Conservation (phyloP, 1,284 basidiomycete species). For the Ceratobasidium sp. region DNA sequence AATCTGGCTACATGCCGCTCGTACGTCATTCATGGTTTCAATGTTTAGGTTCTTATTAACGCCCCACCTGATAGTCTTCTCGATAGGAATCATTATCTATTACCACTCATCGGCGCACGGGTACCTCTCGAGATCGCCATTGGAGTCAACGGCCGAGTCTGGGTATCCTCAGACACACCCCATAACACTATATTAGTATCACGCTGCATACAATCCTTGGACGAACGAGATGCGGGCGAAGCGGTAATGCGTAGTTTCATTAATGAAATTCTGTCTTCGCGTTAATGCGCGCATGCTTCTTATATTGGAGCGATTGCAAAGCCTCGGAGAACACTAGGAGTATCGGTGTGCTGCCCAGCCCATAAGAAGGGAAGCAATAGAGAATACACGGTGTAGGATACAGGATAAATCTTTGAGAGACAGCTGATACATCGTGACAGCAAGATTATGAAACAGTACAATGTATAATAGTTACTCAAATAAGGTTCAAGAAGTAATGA, state of each 20-base stretch:
- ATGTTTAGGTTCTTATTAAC: slow-evolving; percentile 13
- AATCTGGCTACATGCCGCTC: slow-evolving; percentile 81
- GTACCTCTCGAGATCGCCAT: slow-evolving; percentile 84
- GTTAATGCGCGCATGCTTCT: slow-evolving; percentile 21
- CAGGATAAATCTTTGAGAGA: not conserved
- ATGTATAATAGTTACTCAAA: not conserved
- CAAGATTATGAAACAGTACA: not conserved
- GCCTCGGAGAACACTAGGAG: not conserved
- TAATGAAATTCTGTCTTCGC: slow-evolving; percentile 44
- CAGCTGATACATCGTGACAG: not conserved
- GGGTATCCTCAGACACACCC: slow-evolving; percentile 77
- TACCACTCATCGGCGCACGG: slow-evolving; percentile 76
- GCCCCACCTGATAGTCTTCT: slow-evolving; percentile 66
- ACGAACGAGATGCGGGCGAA: slow-evolving; percentile 54
- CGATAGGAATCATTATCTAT: slow-evolving; percentile 78
- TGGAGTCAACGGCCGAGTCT: slow-evolving; percentile 85
- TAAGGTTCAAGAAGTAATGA: not conserved
- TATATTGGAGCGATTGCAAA: too few relatives aligned
- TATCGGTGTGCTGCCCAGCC: not conserved
- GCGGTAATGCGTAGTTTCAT: slow-evolving; percentile 44
- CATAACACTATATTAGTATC: slow-evolving; percentile 75
- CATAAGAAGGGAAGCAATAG: not conserved
- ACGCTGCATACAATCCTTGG: slow-evolving; percentile 78
- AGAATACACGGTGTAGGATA: slow-evolving; percentile 13
- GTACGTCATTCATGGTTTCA: slow-evolving; percentile 63